A percentile compares a stretch with the other conserved stretches of the same genome.
Evolutionary conservation across 2,329 filamentous ascomycete species (phyloP).

Genomic region (Colletotrichum sp.): DNA sequence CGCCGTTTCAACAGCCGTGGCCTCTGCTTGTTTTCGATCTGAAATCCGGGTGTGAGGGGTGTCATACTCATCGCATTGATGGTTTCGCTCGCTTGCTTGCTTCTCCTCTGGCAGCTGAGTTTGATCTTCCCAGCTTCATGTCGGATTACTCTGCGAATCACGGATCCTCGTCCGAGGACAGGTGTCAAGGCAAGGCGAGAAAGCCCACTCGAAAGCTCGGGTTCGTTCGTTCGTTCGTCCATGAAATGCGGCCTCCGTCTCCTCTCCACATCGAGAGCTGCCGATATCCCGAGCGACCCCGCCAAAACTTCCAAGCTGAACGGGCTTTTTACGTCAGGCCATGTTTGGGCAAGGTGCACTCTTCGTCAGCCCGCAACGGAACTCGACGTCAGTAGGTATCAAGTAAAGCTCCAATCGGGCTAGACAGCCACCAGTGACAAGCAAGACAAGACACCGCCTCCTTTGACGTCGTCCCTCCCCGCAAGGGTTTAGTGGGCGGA

Average conservation of each 20-base stretch:
- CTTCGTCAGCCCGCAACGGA: not conserved
- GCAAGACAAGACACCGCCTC: not conserved
- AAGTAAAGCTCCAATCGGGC: not conserved
- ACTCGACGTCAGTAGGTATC: not conserved
- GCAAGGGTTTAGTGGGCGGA: not conserved
- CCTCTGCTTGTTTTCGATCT: not conserved
- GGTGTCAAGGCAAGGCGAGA: not conserved
- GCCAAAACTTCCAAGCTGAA: not conserved
- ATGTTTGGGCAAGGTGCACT: not conserved
- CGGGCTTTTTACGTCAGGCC: conserved; percentile 1
- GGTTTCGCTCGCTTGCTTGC: not conserved
- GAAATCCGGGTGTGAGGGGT: not conserved
- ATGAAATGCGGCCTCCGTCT: not conserved
- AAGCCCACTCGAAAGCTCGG: not conserved
- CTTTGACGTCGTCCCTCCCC: not conserved
- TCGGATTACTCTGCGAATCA: not conserved
- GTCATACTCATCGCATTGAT: not conserved
- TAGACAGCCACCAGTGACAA: not conserved
- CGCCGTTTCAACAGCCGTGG: not conserved
- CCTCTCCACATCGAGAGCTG: not conserved
- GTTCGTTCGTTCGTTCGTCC: not conserved
- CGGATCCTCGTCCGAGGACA: not conserved
- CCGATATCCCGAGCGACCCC: conserved; percentile 10
- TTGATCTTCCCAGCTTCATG: not conserved
- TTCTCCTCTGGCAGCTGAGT: not conserved